These are phyloP conservation scores for Apiospora hydei DNA, from an alignment of 2,329 filamentous ascomycete species.

Conservation along the genomic window DNA sequence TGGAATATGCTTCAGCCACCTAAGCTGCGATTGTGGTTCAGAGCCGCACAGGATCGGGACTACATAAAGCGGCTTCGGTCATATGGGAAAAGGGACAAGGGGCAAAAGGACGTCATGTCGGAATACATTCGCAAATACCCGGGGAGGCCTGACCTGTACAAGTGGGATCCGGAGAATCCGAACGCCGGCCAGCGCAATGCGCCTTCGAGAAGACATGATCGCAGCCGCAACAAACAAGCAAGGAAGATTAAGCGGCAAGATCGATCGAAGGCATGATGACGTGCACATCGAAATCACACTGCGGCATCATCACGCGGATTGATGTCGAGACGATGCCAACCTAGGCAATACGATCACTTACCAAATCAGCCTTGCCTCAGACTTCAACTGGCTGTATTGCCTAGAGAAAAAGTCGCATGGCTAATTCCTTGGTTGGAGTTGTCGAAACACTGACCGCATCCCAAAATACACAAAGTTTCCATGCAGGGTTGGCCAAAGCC, in stretches of 20 bases:
- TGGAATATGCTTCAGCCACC: too few species aligned
- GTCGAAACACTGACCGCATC: not conserved
- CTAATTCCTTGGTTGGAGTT: not conserved
- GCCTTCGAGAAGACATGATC: not conserved
- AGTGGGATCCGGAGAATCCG: not conserved
- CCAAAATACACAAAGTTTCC: slow-evolving; percentile 2
- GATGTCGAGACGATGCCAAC: slow-evolving; percentile 4
- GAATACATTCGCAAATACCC: not conserved
- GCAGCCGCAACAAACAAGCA: not conserved
- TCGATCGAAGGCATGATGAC: not conserved
- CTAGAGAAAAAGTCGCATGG: not conserved
- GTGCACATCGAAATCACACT: not conserved
- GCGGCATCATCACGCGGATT: not conserved
- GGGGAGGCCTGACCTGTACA: not conserved
- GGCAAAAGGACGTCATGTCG: too few species aligned
- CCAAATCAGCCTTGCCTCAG: not conserved
- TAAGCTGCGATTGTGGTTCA: too few species aligned
- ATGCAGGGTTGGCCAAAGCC: not conserved
- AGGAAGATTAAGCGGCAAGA: not conserved
- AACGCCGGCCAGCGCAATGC: not conserved
- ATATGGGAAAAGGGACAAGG: too few species aligned
- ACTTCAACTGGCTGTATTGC: not conserved
- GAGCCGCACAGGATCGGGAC: too few species aligned
- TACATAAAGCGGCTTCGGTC: not conserved
- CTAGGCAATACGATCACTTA: not conserved